These are phyloP conservation scores for Diaporthe capsici DNA, from an alignment of 2,329 filamentous ascomycete genomes.

Conservation along the genomic window DNA sequence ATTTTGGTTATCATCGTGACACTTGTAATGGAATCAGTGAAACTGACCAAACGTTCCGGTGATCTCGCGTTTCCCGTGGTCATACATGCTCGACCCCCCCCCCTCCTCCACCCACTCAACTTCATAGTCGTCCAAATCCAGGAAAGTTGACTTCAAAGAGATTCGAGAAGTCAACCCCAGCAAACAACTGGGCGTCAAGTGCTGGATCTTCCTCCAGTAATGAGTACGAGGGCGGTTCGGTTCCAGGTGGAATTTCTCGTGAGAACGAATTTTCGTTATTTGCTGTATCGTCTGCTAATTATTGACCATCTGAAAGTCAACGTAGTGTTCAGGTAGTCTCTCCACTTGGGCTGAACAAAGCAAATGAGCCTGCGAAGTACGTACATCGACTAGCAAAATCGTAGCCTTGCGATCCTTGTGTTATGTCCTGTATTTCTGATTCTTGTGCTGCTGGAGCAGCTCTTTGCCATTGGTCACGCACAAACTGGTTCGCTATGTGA, in stretches of 20 bases:
- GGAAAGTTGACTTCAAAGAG: neutral
- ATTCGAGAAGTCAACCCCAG: neutral
- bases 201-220: neutral
- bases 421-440: neutral
- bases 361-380: neutral
- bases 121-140: neutral
- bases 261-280: neutral
- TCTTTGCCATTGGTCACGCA: neutral
- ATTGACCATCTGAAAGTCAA: neutral
- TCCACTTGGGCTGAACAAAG: accelerated
- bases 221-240: neutral
- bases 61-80: neutral
- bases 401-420: neutral
- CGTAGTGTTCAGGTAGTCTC: neutral
- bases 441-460: neutral
- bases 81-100: neutral
- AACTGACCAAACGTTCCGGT: accelerated
- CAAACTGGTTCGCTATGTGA: constrained; percentile 12
- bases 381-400: neutral
- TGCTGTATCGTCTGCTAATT: neutral
- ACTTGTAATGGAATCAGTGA: too few species aligned
- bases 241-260: too few species aligned
- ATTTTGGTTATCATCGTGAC: neutral
- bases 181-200: neutral
- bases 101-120: too few species aligned